phyloP scores from a whole-genome alignment of 139 green algal genomes.

The Volvox reticuliferus region DNA sequence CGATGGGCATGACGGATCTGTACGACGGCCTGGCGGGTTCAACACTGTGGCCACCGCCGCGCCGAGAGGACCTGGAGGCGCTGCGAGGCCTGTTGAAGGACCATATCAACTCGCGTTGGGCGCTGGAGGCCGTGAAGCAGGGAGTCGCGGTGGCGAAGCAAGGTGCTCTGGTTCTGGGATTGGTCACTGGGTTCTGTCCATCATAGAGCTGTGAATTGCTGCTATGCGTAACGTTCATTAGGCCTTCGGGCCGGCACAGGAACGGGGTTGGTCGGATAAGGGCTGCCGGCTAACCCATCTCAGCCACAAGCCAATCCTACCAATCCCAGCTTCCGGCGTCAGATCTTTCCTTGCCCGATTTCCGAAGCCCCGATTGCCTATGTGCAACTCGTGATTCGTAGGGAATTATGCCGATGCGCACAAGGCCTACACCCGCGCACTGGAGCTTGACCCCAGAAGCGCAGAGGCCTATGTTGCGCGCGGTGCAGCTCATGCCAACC shows the following conservation, averaged over 20 bases:
- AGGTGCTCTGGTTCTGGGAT: conserved; percentile 35
- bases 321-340: no score
- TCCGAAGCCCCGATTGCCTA: no score
- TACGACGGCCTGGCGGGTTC: conserved; percentile 38
- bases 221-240: no score
- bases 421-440: conserved; percentile 56
- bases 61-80: not conserved
- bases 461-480: conserved; percentile 58
- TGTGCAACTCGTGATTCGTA: not conserved
- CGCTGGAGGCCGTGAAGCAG: conserved; percentile 51
- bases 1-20: conserved; percentile 11
- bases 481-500: conserved; percentile 65
- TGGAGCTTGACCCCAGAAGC: conserved; percentile 57
- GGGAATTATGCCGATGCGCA: conserved; percentile 58
- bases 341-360: no score
- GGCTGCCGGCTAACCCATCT: no score
- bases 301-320: no score
- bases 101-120: conserved; percentile 54
- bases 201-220: no score
- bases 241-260: no score
- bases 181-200: no score
- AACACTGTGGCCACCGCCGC: not conserved
- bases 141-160: conserved; percentile 53
- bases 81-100: conserved; percentile 26
- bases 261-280: no score